Base-by-base conservation (phyloP, 2,329 filamentous ascomycete genomes). In the Colletotrichum godetiae region DNA sequence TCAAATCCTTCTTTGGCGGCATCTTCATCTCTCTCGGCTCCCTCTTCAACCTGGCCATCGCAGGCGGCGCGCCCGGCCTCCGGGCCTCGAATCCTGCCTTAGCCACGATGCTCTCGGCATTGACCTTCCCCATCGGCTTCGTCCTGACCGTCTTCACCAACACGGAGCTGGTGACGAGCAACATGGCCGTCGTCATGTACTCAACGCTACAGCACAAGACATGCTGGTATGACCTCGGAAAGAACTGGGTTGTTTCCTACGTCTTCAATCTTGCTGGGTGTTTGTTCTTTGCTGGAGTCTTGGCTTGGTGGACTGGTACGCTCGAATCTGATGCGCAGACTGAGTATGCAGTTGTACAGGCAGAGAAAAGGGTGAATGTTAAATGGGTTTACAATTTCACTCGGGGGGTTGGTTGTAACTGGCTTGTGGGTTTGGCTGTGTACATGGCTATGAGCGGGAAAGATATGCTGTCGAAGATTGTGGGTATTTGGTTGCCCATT, bases 11-110 rank as follows among this genome's bases (percentile, higher is more conserved):
- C 5, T 53, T 69, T 3, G 67, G 60, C n/a, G 67, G 67, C 1
- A 65, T 69, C 19, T 69, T 69, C 60, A 69, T 69, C 7, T 69
- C 60, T 11, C 67, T 69, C 5, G 67, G 67, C n/a, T 58, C 60
- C 4, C 53, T 58, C 1, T 65, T 69, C 37, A 29, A 65, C 5
- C 8, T 69, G 4, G 35, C 53, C 2, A 46, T 69, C n/a, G 67
- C 67, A 35, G 67, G 67, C 12, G 67, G 60, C n/a, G 27, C 53
- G n/a, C 37, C 67, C 4, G 55, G 60, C 13, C 37, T 69, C 1
- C 60, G 67, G 0, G 56, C 53, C 5, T 69, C 67, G 5, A 46
- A 69, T n/a, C 60, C 67, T 4, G 27, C 53, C n/a, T 24, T 69
- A 13, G 60, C 60, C 31, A 64, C 60, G 0, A 46, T 69, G 29